phyloP scores from a whole-genome alignment of 2,329 filamentous ascomycete genomes.

The Ceratocystis harringtonii region DNA sequence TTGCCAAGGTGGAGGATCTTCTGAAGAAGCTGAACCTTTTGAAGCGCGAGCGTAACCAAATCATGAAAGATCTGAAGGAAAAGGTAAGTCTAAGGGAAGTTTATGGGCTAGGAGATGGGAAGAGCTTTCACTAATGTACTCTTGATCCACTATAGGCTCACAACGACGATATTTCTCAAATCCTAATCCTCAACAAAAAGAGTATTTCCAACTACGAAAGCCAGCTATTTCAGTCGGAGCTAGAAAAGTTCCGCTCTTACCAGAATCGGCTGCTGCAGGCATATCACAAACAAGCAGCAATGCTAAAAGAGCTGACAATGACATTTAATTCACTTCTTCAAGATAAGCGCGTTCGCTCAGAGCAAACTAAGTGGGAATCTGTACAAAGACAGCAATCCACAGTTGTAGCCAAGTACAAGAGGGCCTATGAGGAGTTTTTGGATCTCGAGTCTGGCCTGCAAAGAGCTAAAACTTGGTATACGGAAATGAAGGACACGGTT shows the following conservation, averaged over 20 bases:
- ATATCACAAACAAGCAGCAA: slow-evolving; percentile 81
- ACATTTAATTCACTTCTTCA: slow-evolving; percentile 79
- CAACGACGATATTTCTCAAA: slow-evolving; percentile 92
- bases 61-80: slow-evolving; percentile 92
- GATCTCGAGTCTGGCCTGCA: slow-evolving; percentile 75
- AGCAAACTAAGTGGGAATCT: slow-evolving; percentile 87
- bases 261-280: slow-evolving; percentile 84
- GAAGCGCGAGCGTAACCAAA: slow-evolving; percentile 80
- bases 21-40: slow-evolving; percentile 82
- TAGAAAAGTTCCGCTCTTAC: slow-evolving; percentile 93
- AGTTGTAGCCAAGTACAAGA: slow-evolving; percentile 76
- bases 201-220: slow-evolving; percentile 81
- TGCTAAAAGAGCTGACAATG: slow-evolving; percentile 87
- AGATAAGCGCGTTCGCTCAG: slow-evolving; percentile 81
- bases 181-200: slow-evolving; percentile 95
- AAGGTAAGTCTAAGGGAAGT: slow-evolving; percentile 47
- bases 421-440: slow-evolving; percentile 81
- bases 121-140: slow-evolving; percentile 14
- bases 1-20: slow-evolving; percentile 74
- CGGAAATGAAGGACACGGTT: slow-evolving; percentile 88
- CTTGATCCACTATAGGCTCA: slow-evolving; percentile 48
- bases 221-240: slow-evolving; percentile 83
- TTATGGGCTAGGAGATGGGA: not conserved
- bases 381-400: slow-evolving; percentile 69
- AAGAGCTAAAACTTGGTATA: slow-evolving; percentile 84